phyloP scores from a whole-genome alignment of 805 yeast species.

The Millerozyma miso region DNA sequence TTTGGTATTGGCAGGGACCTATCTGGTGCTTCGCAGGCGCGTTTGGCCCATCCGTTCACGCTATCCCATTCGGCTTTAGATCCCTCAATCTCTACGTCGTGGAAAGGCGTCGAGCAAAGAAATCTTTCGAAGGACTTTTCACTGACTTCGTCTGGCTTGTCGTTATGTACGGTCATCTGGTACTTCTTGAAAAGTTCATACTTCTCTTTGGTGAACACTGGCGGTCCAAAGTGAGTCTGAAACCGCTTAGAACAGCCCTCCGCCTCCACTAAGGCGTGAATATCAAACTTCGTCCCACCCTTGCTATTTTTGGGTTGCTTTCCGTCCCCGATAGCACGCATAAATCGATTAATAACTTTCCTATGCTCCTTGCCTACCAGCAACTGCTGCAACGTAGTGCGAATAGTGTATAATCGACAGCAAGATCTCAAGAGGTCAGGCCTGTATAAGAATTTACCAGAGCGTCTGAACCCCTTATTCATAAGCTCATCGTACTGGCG shows the following conservation, averaged over 20 bases:
- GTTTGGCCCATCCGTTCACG: constrained; percentile 39
- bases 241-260: constrained; percentile 35
- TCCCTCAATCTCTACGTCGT: constrained; percentile 20
- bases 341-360: constrained; percentile 59
- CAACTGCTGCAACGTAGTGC: constrained; percentile 50
- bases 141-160: constrained; percentile 44
- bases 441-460: constrained; percentile 62
- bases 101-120: constrained; percentile 66
- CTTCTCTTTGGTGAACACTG: constrained; percentile 53
- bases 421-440: constrained; percentile 71
- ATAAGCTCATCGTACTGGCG: constrained; percentile 60
- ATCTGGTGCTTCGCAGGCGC: constrained; percentile 9
- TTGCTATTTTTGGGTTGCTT: constrained; percentile 5
- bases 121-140: constrained; percentile 54
- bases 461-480: constrained; percentile 73
- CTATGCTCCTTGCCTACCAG: constrained; percentile 62
- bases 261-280: constrained; percentile 33
- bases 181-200: constrained; percentile 61
- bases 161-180: constrained; percentile 69
- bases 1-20: not conserved
- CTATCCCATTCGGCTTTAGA: constrained; percentile 31
- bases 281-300: constrained; percentile 15
- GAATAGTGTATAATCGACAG: constrained; percentile 73
- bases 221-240: constrained; percentile 48
- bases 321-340: constrained; percentile 27